Percentiles rank a stretch among this genome's conserved stretches.
Evolutionary conservation across 176 grass and related monocot species (phyloP).

Genomic region (Eragrostis curvula): DNA sequence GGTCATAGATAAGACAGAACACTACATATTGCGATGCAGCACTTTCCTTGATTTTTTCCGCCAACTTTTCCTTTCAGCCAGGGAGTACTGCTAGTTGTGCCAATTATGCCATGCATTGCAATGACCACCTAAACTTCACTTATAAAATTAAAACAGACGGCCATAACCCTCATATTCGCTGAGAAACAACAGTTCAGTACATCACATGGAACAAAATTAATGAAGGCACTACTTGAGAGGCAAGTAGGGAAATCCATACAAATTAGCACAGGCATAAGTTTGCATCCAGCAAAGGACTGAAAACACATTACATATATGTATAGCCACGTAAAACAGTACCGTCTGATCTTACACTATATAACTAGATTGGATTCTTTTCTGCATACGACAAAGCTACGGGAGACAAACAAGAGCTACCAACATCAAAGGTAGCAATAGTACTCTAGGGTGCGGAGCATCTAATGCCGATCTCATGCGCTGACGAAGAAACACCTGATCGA

Average conservation of each 20-base stretch:
- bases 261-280: not conserved
- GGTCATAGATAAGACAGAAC: too few species aligned
- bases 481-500: not conserved
- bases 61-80: too few species aligned
- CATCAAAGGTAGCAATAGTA: not conserved
- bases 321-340: not conserved
- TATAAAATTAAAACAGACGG: too few species aligned
- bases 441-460: not conserved
- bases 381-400: not conserved
- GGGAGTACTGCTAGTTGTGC: too few species aligned
- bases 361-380: not conserved
- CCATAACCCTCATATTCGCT: too few species aligned
- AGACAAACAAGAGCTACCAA: not conserved
- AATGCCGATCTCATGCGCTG: conserved; percentile 5
- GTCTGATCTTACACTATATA: not conserved
- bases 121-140: too few species aligned
- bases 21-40: too few species aligned
- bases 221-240: not conserved
- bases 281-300: not conserved
- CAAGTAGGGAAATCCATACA: not conserved
- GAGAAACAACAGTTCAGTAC: not conserved
- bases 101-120: too few species aligned
- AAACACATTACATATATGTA: not conserved
- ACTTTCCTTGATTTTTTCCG: too few species aligned
- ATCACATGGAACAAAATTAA: not conserved